These are phyloP conservation scores for Phytopythium oedochilum DNA, from an alignment of 352 stramenopile species.

Conservation along the genomic window DNA sequence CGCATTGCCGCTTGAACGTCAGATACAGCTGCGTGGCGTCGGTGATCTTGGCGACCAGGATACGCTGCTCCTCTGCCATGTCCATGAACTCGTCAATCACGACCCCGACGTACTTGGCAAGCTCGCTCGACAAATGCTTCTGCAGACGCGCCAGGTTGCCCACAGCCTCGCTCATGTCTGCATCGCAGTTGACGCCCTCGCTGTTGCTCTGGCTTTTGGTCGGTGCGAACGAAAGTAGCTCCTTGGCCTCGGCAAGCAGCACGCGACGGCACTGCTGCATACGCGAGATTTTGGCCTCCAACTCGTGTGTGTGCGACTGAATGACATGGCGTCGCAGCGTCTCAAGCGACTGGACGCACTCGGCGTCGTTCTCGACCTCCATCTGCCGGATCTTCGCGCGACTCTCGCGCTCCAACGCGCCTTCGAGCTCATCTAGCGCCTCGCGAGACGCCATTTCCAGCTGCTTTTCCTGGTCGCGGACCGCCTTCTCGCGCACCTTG, in stretches of 20 bases:
- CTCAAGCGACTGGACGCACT: conserved; percentile 35
- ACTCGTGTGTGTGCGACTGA: conserved; percentile 23
- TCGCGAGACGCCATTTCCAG: conserved; percentile 27
- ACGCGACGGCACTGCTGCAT: conserved; percentile 41
- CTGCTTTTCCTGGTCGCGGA: conserved; percentile 18
- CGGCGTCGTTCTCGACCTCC: conserved; percentile 32
- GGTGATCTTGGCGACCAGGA: conserved; percentile 52
- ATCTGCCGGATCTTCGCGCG: conserved; percentile 25
- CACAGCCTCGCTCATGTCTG: conserved; percentile 16
- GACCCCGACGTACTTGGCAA: conserved; percentile 38
- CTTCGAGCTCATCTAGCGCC: conserved; percentile 28
- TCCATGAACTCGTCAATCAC: conserved; percentile 59
- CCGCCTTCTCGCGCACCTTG: conserved; percentile 8
- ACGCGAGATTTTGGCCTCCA: conserved; percentile 34
- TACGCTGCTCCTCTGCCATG: conserved; percentile 42
- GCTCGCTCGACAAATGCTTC: conserved; percentile 37
- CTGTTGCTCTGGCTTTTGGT: not conserved
- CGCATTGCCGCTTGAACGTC: conserved; percentile 47
- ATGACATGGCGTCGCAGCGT: conserved; percentile 20
- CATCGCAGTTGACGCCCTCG: not conserved
- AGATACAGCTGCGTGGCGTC: conserved; percentile 59
- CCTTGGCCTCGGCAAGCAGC: conserved; percentile 41
- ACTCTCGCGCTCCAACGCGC: conserved; percentile 43
- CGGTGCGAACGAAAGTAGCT: conserved; percentile 20
- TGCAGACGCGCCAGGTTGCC: conserved; percentile 32